Conservation (phyloP, 768 basidiomycete genomes). For the Nidula microcarpa region DNA sequence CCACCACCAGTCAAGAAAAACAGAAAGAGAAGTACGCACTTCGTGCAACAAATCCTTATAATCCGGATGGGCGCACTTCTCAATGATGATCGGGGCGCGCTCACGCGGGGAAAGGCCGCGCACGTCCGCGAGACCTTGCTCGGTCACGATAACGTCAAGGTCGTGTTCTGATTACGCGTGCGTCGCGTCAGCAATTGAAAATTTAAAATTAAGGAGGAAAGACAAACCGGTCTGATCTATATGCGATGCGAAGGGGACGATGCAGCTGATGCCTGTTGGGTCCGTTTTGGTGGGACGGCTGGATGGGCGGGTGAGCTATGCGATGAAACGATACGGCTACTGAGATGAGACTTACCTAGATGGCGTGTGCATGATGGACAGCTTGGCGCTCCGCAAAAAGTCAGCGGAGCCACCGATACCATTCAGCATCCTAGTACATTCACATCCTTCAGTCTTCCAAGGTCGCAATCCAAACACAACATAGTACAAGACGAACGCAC, state of each 20-base stretch:
- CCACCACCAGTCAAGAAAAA: background rate
- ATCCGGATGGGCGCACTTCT: slow-evolving; percentile 46
- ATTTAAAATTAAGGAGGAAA: background rate
- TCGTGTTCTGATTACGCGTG: slow-evolving; percentile 33
- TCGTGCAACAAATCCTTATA: slow-evolving; percentile 38
- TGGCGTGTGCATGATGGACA: slow-evolving; percentile 50
- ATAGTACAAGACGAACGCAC: slow-evolving; percentile 4
- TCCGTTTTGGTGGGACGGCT: slow-evolving; percentile 44
- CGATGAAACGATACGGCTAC: background rate
- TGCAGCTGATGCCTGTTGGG: slow-evolving; percentile 46
- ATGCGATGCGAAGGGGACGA: slow-evolving; percentile 45
- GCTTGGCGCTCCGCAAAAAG: slow-evolving; percentile 45
- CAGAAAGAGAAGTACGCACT: slow-evolving; percentile 13
- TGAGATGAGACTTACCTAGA: slow-evolving; percentile 22
- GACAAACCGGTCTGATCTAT: slow-evolving; percentile 43
- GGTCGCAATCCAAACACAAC: background rate
- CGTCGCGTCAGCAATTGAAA: background rate
- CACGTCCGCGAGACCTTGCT: slow-evolving; percentile 46
- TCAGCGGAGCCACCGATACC: slow-evolving; percentile 47
- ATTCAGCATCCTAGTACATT: slow-evolving; percentile 36
- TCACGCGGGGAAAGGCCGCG: slow-evolving; percentile 44
- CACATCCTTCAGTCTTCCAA: too few species aligned
- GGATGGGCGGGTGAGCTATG: background rate
- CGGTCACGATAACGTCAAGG: slow-evolving; percentile 43
- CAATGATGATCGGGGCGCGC: slow-evolving; percentile 41